Percentiles rank a stretch among this genome's conserved stretches.
Evolutionary conservation across 108 stramenopile species (phyloP).

Genomic region (Epipyxis sp.): DNA sequence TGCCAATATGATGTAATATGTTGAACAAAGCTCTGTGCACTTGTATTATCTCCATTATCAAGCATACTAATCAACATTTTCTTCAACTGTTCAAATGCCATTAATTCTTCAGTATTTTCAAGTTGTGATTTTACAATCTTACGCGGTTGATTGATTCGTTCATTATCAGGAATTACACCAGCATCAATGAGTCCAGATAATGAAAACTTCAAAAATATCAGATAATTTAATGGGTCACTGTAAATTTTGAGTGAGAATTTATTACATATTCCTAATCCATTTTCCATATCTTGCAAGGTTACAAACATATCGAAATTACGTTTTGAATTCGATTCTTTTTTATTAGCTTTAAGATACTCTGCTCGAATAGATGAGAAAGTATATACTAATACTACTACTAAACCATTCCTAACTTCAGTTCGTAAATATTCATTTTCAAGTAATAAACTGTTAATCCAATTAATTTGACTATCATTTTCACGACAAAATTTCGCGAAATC

Average conservation of each 20-base stretch:
- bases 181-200: slow-evolving; percentile 5
- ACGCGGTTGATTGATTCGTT: not conserved
- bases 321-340: too few relatives aligned
- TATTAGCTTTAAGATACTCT: not conserved
- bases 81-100: not conserved
- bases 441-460: not conserved
- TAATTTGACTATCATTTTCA: not conserved
- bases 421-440: slow-evolving; percentile 5
- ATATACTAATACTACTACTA: not conserved
- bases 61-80: not conserved
- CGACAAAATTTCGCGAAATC: not conserved
- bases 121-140: not conserved
- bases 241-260: slow-evolving; percentile 20
- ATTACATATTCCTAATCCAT: slow-evolving; percentile 3
- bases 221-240: slow-evolving; percentile 9
- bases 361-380: slow-evolving; percentile 9
- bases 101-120: not conserved
- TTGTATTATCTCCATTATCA: not conserved
- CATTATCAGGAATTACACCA: slow-evolving; percentile 16
- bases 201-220: slow-evolving; percentile 1
- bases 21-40: not conserved
- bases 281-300: slow-evolving; percentile 7
- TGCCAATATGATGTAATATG: not conserved
- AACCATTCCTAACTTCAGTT: not conserved
- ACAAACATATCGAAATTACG: slow-evolving; percentile 11